Evolutionary conservation across 768 basidiomycete species (phyloP), one percentile per base, ranked within the genome.

Genomic region (Naganishia vaughanmartiniae): DNA sequence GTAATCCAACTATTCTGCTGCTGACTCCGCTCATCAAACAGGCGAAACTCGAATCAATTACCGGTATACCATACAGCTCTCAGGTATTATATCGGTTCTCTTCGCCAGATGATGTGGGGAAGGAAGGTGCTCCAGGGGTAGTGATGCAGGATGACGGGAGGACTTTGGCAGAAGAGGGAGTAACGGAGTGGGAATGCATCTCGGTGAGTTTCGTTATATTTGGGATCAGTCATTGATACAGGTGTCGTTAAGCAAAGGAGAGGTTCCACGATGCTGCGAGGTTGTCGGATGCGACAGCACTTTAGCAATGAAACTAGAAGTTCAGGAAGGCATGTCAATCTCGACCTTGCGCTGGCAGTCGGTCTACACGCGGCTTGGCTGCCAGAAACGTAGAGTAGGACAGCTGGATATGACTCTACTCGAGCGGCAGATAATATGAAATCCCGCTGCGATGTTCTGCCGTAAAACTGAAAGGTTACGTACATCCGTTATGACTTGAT

Each of bases 41-140:
- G 90, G 83, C 82, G 65, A 96, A 92, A 77, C 86, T 98, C 34
- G 91, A 93, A 78, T 85, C 88, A 67, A 87, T 96, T 75, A 98
- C 95, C n/a, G 95, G 95, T 28, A 89, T 97, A 63, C 87, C 90
- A 0, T 84, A 85, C 3, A 83, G 83, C 65, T 89, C 89, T 73
- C 95, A 98, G 77, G 72, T 79, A 0, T 86, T 98, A 54, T 81
- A 85, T 0, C 79, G 96, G 11, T 84, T 86, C 39, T 85, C 87
- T 4, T 85, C 88, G 1, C 86, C 88, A 57, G 84, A 82, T 12
- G 86, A 87, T 70, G 76, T 82, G 1, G 71, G 74, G 56, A 46
- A 30, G 5, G 26, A 30, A 0, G 51, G 48, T 7, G 19, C 31
- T 17, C 81, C 86, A 11, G 75, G 90, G 15, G 85, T 84, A 5